These are phyloP conservation scores for Alternaria sp. DNA, from an alignment of 2,329 filamentous ascomycete genomes.

Conservation along the genomic window DNA sequence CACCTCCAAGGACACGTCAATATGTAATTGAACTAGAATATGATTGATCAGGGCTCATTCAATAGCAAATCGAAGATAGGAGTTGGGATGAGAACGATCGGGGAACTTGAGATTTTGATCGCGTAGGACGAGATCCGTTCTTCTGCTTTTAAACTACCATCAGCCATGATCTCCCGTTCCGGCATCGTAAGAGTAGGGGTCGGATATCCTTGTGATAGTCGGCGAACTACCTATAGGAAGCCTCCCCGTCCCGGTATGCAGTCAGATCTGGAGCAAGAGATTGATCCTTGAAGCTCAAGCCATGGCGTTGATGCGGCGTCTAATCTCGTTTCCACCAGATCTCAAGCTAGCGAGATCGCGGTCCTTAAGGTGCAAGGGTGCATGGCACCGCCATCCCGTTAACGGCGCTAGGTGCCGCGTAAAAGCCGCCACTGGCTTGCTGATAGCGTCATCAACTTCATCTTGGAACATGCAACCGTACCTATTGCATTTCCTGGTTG, in stretches of 20 bases:
- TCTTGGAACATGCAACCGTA: neutral
- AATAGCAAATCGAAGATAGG: neutral
- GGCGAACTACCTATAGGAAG: neutral
- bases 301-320: neutral
- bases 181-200: neutral
- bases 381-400: neutral
- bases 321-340: neutral
- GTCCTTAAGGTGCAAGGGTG: neutral
- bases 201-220: neutral
- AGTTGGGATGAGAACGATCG: neutral
- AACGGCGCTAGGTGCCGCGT: neutral
- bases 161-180: neutral
- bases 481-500: neutral
- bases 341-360: neutral
- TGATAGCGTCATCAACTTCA: neutral
- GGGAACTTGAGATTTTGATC: neutral
- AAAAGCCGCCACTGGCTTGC: neutral
- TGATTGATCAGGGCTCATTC: neutral
- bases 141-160: constrained; percentile 2
- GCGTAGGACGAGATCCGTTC: constrained; percentile 3
- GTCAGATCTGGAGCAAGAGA: neutral
- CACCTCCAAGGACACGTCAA: too few species aligned
- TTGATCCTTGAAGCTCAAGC: neutral
- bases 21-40: neutral
- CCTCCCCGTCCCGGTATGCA: constrained; percentile 3